Base-by-base conservation (phyloP, 805 yeast species). In the Ogataea methylovora region DNA sequence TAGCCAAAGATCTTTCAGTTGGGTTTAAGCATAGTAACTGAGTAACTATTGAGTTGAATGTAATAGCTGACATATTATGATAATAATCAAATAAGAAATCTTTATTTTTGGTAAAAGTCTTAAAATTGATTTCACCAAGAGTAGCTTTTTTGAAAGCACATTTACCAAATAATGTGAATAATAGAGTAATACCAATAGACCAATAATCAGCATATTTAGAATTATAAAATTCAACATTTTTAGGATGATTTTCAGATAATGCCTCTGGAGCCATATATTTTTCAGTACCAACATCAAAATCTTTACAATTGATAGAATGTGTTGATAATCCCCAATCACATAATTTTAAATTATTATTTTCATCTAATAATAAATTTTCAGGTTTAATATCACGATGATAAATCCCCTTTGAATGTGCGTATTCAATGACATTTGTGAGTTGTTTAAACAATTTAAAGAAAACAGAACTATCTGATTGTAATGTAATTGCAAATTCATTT, bases 311-410 rank as follows among this genome's bases (percentile, higher is more conserved):
- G 16, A 38, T 37, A 19, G 46, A 41, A 29, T 40, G 30, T 8
- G 80, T 73, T 16, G 84, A 71, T 33, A 79, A 67, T 0, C 88
- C 88, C 84, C 85, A 80, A 52, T 80, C 87, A 36, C 84, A 78
- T 31, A 80, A 56, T 52, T 80, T 80, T 32, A 79, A 63, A 20
- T 68, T 52, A 30, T 79, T 77, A 33, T 63, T 56, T 4, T 54
- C 53, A 43, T 69, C 69, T 33, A 80, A 57, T 22, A 80, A 56
- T 20, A 80, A 67, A 46, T 80, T 80, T 55, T 80, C 88, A 1
- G 88, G 88, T 53, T 80, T 80, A 37, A 80, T 68, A 49, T 80
- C 88, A 31, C 88, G 62, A 52, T 80, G 88, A 42, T 72, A 79
- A 11, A 80, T 65, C 1, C 80, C 79, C 27, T 60, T 55, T 4